Evolutionary conservation across 345 rosid species (phyloP).

Genomic region (Citrus mangshanensis): DNA sequence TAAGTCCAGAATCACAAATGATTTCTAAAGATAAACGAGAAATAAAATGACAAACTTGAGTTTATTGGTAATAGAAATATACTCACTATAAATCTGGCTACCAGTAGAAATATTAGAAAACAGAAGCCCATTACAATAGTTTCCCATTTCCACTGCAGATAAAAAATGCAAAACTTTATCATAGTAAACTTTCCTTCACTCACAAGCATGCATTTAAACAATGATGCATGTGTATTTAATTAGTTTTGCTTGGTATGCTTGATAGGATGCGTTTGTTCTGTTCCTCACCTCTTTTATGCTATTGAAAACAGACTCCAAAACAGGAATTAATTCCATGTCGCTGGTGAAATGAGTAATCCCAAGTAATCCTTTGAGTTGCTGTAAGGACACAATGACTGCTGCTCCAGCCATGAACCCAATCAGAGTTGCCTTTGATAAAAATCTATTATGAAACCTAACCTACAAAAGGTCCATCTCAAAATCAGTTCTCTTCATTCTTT

Average conservation of each 20-base stretch:
- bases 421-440: constrained; percentile 49
- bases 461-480: not conserved
- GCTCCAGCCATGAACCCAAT: constrained; percentile 49
- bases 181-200: not conserved
- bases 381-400: constrained; percentile 37
- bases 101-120: constrained; percentile 40
- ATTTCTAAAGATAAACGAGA: not conserved
- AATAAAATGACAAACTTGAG: not conserved
- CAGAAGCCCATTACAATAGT: constrained; percentile 37
- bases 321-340: constrained; percentile 39
- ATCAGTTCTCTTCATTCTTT: not conserved
- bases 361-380: constrained; percentile 46
- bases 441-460: constrained; percentile 49
- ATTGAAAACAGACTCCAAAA: constrained; percentile 27
- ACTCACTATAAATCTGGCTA: constrained; percentile 41
- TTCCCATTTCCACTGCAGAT: constrained; percentile 57
- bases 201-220: not conserved
- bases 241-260: not conserved
- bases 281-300: constrained; percentile 28
- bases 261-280: not conserved
- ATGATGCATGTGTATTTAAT: not conserved
- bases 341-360: constrained; percentile 40
- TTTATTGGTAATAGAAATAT: not conserved
- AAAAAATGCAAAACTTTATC: not conserved
- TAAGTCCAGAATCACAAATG: not conserved